A percentile compares a stretch with the other conserved stretches of the same genome.
Conservation (phyloP, 1,284 basidiomycete genomes). For the Puccinia horiana region DNA sequence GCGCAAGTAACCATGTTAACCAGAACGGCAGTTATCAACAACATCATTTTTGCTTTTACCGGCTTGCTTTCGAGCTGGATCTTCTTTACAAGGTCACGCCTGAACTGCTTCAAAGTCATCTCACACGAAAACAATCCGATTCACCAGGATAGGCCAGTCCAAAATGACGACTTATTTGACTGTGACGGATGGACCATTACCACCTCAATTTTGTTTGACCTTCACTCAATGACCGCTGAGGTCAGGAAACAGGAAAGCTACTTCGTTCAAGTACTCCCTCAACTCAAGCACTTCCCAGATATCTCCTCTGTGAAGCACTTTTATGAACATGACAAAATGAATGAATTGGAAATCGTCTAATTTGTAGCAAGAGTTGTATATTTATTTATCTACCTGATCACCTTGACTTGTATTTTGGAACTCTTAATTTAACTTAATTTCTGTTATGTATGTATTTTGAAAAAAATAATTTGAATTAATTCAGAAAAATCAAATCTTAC, state of each 20-base stretch:
- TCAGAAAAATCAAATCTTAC: too few relatives aligned
- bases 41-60: neutral
- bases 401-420: too few relatives aligned
- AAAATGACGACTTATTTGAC: neutral
- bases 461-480: too few relatives aligned
- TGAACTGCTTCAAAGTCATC: neutral
- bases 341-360: too few relatives aligned
- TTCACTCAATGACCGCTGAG: neutral
- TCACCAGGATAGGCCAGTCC: too few relatives aligned
- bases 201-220: neutral
- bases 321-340: too few relatives aligned
- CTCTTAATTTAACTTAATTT: too few relatives aligned
- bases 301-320: neutral
- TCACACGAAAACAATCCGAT: neutral
- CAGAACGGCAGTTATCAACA: neutral
- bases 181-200: neutral
- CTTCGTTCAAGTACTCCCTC: neutral
- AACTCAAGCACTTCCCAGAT: conserved; percentile 6
- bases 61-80: neutral
- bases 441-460: too few relatives aligned
- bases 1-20: neutral
- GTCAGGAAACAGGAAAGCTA: neutral
- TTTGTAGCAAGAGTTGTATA: too few relatives aligned
- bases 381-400: too few relatives aligned
- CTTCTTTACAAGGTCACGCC: neutral